Evolutionary conservation across 2,329 filamentous ascomycete species (phyloP), one percentile per base, ranked within the genome.

Genomic region (Xylaria sp.): DNA sequence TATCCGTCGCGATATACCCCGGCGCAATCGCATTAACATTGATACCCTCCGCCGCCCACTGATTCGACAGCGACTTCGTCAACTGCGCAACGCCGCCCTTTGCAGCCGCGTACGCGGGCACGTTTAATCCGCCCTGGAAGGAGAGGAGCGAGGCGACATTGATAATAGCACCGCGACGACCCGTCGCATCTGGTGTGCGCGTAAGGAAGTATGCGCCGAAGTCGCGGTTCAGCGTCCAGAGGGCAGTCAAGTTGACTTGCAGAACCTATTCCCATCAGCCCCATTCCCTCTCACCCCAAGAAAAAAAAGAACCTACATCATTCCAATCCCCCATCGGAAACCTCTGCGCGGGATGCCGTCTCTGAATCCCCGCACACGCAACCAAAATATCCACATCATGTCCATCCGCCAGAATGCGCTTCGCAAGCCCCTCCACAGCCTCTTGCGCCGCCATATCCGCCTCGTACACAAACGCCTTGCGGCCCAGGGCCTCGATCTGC

Each of bases 1-100:
- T 96, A 62, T 96, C 92, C n/a, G 92, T 96, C 52, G 84, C 88
- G 67, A 96, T 90, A 75, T 96, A 96, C 0, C 92, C 92, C 0
- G 92, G 92, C 1, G 92, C 91, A 71, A 96, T 91, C 19, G 89
- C 90, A 74, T 96, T 96, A 57, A 96, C 91, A 1, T 83, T 90
- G 64, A 96, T 83, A 4, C 91, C 91, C 69, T 85, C 82, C 35
- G 78, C 74, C 0, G 87, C 85, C 92, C 92, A 96, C 77, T 96
- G 90, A 71, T 96, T 96, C 53, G 87, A 86, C 60, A 96, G 80
- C 34, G 88, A 87, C 77, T 94, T 95, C 57, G 90, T 94, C 62
- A 95, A 74, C 76, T 96, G 91, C 4, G 86, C 88, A 0, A 96
- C 86, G 6, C 89, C 92, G 49, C 91, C 92, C 76, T 96, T 96